Evolutionary conservation across 1,284 basidiomycete species (phyloP), one percentile per base, ranked within the genome.

Genomic region (Melampsora abietis-canadensis): DNA sequence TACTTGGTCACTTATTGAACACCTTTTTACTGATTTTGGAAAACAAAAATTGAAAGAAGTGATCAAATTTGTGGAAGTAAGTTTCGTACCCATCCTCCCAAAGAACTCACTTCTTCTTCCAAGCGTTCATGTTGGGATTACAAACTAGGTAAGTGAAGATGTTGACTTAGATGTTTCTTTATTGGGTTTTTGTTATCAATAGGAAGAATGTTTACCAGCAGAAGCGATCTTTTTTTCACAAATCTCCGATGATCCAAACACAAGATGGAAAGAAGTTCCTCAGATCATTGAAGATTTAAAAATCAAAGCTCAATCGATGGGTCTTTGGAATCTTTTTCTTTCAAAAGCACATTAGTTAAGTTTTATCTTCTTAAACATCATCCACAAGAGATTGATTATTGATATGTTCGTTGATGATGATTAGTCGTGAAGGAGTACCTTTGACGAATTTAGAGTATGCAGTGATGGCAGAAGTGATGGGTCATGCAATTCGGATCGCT

Each of bases 261-360:
- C 85, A 80, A 87, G 95, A 76, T 98, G 94, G 94, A 87, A 90
- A 83, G 88, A 88, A 3, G 85, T 92, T 77, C 88, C 94, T 54
- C 88, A 90, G 2, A 84, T 95, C 76, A 84, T 95, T 76, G 90
- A 89, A 79, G 89, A 91, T 76, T 87, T 98, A 79, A 97, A 98
- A 85, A 85, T 81, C 76, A 93, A 91, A 82, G 95, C 95, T 3
- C 90, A 89, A 83, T 86, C 88, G 79, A 86, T 89, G 51, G 95
- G 95, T 1, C 86, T 98, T 62, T 98, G 95, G 95, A 98, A 98
- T 82, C 86, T 98, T 59, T 98, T 98, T 86, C 85, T 98, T 77
- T 93, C 91, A 85, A 94, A 92, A 83, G 86, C 88, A 63, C 94
- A 96, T 82, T 97, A 95, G 82, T 92, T 54, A 92, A 34, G 37